These are phyloP conservation scores for Sugiyamaella castrensis DNA, from an alignment of 1,139 yeast genomes.

Conservation along the genomic window DNA sequence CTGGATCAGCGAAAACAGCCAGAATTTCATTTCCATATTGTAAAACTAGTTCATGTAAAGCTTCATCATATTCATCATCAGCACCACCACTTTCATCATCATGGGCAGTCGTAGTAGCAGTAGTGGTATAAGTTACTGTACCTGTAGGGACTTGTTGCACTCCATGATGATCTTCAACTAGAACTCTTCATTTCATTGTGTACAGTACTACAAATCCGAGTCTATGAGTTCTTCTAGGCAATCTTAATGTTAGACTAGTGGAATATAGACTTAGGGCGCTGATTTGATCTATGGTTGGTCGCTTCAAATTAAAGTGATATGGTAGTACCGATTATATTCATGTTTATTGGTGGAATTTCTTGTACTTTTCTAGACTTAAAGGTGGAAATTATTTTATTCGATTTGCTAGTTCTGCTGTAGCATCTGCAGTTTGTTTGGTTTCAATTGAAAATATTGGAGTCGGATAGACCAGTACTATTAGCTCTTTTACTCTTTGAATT, in stretches of 20 bases:
- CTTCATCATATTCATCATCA: slow-evolving; percentile 38
- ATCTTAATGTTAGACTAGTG: slow-evolving; percentile 56
- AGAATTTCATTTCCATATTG: slow-evolving; percentile 74
- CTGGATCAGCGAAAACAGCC: slow-evolving; percentile 62
- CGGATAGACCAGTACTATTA: slow-evolving; percentile 51
- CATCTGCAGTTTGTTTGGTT: slow-evolving; percentile 47
- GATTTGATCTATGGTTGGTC: slow-evolving; percentile 56
- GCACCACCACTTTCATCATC: slow-evolving; percentile 3
- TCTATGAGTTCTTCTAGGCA: slow-evolving; percentile 86
- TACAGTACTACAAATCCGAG: slow-evolving; percentile 88
- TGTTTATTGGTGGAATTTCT: slow-evolving; percentile 48
- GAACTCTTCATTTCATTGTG: slow-evolving; percentile 91
- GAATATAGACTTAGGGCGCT: too few species aligned
- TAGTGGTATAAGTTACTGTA: neutral
- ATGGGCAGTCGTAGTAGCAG: too few species aligned
- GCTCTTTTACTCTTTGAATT: slow-evolving; percentile 37
- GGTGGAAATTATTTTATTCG: slow-evolving; percentile 53
- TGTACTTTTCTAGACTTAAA: slow-evolving; percentile 50
- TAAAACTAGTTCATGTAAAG: slow-evolving; percentile 61
- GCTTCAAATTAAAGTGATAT: slow-evolving; percentile 50
- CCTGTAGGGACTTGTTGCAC: slow-evolving; percentile 3
- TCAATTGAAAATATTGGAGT: slow-evolving; percentile 48
- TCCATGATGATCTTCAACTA: slow-evolving; percentile 29
- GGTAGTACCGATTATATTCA: slow-evolving; percentile 49
- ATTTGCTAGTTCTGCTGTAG: slow-evolving; percentile 50